Evolutionary conservation across 208 protist species (phyloP), one percentile per base, ranked within the genome.

Genomic region (Paratrypanosoma confusum): DNA sequence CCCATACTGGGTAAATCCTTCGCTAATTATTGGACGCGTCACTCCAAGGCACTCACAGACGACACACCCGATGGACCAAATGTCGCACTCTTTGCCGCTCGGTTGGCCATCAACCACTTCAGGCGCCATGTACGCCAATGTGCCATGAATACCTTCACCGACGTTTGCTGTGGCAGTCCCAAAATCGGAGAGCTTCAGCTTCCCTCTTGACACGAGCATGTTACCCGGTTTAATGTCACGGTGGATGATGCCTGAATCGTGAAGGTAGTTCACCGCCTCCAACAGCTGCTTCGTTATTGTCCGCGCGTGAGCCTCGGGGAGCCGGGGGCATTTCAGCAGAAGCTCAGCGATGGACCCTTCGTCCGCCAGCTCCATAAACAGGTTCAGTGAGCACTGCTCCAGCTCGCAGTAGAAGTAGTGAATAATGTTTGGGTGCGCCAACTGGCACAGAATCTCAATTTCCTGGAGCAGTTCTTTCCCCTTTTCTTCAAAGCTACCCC

Each of bases 301-400:
- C 3, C 58, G 65, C 17, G 75, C 48, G 35, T 70, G 48, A 18
- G 77, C 67, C 29, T 71, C 66, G 0, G 65, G 65, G 8, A 80
- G 59, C 16, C 55, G 57, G 33, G 55, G 62, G 40, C 60, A 39
- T 23, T 62, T 66, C 40, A 57, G 43, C 26, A 83, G 38, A 17
- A 83, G 38, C 23, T 79, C 62, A 0, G 66, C 66, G 14, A 83
- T 51, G 3, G 69, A 69, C n/a, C 78, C 70, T 32, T 74, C 62
- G 32, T 82, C 65, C 3, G 66, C 72, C 25, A 82, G 55, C 31
- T 78, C 78, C 78, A 87, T 87, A 42, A 82, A 87, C n/a, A 87
- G 28, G 44, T 82, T 74, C 13, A 87, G 46, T n/a, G 67, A 71
- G 7, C 50, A 59, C 33, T 71, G 59, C 2, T 51, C 59, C 4